A percentile compares a stretch with the other conserved stretches of the same genome.
These are phyloP conservation scores for Chrysanthemum seticuspe DNA, from an alignment of 129 eudicot genomes.

Conservation along the genomic window DNA sequence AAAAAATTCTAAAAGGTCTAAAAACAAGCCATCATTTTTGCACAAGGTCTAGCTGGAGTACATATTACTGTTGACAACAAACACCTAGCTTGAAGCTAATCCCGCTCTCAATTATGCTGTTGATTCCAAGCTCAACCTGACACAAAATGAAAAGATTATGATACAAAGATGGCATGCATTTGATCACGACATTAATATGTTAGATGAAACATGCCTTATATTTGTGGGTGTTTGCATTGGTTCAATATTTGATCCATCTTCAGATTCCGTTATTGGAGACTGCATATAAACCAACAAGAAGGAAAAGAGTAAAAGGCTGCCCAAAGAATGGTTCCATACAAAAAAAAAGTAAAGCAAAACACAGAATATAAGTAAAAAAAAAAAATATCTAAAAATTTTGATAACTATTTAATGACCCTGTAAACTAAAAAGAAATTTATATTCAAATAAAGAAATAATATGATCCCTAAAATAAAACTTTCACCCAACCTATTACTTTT, in stretches of 20 bases:
- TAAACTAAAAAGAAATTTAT: neutral
- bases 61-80: neutral
- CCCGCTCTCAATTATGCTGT: constrained; percentile 26
- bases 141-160: constrained; percentile 1
- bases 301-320: neutral
- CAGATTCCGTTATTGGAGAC: constrained; percentile 25
- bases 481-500: no score
- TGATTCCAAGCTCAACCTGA: constrained; percentile 40
- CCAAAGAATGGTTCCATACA: constrained; percentile 1
- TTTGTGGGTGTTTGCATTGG: constrained; percentile 29
- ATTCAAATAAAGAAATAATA: neutral
- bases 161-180: constrained; percentile 4
- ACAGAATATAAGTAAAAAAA: neutral
- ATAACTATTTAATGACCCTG: neutral
- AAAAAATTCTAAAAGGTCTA: constrained; percentile 16
- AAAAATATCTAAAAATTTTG: neutral
- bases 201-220: constrained; percentile 16
- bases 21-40: constrained; percentile 15
- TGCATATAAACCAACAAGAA: constrained; percentile 23
- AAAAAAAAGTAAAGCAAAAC: neutral
- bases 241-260: constrained; percentile 36
- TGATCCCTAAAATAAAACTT: neutral
- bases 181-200: neutral
- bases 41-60: constrained; percentile 10
- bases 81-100: constrained; percentile 10